Conservation (phyloP, 2,329 filamentous ascomycete species). For the Furcasterigmium sp. region DNA sequence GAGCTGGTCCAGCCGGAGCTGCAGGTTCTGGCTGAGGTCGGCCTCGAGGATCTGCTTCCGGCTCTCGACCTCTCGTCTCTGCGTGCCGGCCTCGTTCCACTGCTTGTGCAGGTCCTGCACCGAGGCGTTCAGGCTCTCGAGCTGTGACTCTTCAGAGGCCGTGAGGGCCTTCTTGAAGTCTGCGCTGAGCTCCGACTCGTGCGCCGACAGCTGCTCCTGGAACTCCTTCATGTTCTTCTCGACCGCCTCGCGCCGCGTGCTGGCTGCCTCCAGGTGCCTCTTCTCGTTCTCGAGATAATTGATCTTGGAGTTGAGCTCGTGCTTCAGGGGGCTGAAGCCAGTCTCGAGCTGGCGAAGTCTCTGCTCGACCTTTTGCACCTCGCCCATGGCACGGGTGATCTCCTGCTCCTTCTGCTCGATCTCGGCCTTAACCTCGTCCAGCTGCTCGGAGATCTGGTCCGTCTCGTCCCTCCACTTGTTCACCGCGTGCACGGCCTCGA, state of each 20-base stretch:
- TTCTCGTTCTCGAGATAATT: slow-evolving; percentile 67
- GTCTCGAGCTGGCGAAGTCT: slow-evolving; percentile 71
- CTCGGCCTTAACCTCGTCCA: slow-evolving; percentile 60
- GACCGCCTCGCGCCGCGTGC: slow-evolving; percentile 59
- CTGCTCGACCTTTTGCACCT: slow-evolving; percentile 78
- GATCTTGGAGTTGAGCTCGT: slow-evolving; percentile 72
- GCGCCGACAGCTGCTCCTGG: slow-evolving; percentile 67
- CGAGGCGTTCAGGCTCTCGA: slow-evolving; percentile 64
- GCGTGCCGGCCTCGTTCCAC: slow-evolving; percentile 68
- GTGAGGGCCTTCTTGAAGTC: slow-evolving; percentile 91
- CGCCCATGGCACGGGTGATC: slow-evolving; percentile 80
- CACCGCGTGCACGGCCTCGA: slow-evolving; percentile 76
- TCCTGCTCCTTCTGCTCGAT: slow-evolving; percentile 81
- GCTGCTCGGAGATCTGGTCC: slow-evolving; percentile 60
- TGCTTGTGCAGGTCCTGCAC: slow-evolving; percentile 73
- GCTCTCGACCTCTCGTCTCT: slow-evolving; percentile 71
- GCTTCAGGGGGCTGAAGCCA: slow-evolving; percentile 73
- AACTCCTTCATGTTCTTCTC: slow-evolving; percentile 72
- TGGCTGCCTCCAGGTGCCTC: slow-evolving; percentile 67
- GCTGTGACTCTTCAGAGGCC: slow-evolving; percentile 72
- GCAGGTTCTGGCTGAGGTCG: slow-evolving; percentile 83
- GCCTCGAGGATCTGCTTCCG: slow-evolving; percentile 80
- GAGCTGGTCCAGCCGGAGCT: slow-evolving; percentile 81
- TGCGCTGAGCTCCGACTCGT: slow-evolving; percentile 74
- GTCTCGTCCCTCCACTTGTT: slow-evolving; percentile 70